Base-by-base conservation (phyloP, 164 flowering plant species). In the Vitis labrusca region DNA sequence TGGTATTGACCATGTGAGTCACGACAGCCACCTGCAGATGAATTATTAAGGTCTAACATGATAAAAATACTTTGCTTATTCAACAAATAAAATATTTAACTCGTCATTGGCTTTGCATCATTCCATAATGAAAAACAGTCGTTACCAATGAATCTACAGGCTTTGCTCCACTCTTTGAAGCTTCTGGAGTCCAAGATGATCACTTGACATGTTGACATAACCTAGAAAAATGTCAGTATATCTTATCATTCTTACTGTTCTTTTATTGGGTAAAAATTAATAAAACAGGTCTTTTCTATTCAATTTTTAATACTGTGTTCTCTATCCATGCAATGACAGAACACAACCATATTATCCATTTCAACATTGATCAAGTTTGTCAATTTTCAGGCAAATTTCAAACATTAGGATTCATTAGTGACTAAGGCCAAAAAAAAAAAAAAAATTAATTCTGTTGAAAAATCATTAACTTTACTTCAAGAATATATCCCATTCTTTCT, bases 11-110 rank as follows among this genome's bases (percentile, higher is more conserved):
- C 94, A 91, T 88, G 5, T 82, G 76, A 71, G 58, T 52, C 37
- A 90, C 85, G 69, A 75, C 66, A 57, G 63, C 74, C 17, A 89
- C 94, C 97, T 89, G 75, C 27, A 74, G 64, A 75, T 44, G 63
- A 59, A 56, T 29, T 55, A 58, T 37, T n/a, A 50, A 58, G 7
- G 8, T 1, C 69, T 52, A 60, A 15, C 1, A 29, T 10, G 2
- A 54, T 15, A 11, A 37, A 17, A 15, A 58, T 29, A 30, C 1
- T 5, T 19, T 4, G 16, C 12, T 59, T 15, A 63, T 52, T 52
- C 16, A 47, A 29, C 15, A 14, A 32, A 51, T 0, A 32, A 3
- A 5, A 14, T 7, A 32, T 17, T 12, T 15, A 13, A 61, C 37
- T 29, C 32, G 9, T 37, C 14, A 15, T 3, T 14, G 2, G 11